Percentiles rank a stretch among this genome's conserved stretches.
Conservation (phyloP, 108 stramenopile species). For the Craspedostauros australis region DNA sequence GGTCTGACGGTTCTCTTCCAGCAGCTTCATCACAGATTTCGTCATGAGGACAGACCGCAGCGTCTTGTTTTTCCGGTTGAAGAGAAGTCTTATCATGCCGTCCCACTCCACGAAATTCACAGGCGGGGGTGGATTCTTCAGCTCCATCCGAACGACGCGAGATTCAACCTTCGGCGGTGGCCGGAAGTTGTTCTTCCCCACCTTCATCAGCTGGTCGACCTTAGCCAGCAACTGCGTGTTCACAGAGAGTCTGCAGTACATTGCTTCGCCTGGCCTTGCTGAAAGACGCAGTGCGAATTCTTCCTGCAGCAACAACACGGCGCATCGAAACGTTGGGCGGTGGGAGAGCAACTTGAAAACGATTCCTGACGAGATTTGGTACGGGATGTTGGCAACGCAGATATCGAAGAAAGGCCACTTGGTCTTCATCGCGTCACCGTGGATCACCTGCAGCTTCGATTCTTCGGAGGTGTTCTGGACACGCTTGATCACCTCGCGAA, state of each 20-base stretch:
- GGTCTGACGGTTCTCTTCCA: slow-evolving; percentile 88
- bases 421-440: slow-evolving; percentile 94
- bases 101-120: slow-evolving; percentile 99
- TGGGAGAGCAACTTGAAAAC: slow-evolving; percentile 95
- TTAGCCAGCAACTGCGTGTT: slow-evolving; percentile 97
- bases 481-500: slow-evolving; percentile 95
- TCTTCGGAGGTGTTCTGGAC: slow-evolving; percentile 84
- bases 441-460: slow-evolving; percentile 85
- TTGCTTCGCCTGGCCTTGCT: slow-evolving; percentile 90
- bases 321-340: slow-evolving; percentile 95
- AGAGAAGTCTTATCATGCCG: slow-evolving; percentile 90
- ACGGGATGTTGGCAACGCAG: slow-evolving; percentile 97
- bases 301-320: slow-evolving; percentile 99
- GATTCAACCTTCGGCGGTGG: slow-evolving; percentile 95
- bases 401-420: slow-evolving; percentile 97
- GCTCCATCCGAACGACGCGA: slow-evolving; percentile 87
- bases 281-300: slow-evolving; percentile 93
- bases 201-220: slow-evolving; percentile 97
- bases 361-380: slow-evolving; percentile 92
- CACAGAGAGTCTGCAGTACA: slow-evolving; percentile 96
- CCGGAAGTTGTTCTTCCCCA: slow-evolving; percentile 98
- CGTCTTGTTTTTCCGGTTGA: slow-evolving; percentile 93
- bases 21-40: slow-evolving; percentile 77
- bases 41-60: slow-evolving; percentile 71
- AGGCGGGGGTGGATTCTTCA: slow-evolving; percentile 93